Evolutionary conservation across 352 stramenopile genomes (phyloP), one percentile per base, ranked within the genome.

Genomic region (Globisporangium paddicum): DNA sequence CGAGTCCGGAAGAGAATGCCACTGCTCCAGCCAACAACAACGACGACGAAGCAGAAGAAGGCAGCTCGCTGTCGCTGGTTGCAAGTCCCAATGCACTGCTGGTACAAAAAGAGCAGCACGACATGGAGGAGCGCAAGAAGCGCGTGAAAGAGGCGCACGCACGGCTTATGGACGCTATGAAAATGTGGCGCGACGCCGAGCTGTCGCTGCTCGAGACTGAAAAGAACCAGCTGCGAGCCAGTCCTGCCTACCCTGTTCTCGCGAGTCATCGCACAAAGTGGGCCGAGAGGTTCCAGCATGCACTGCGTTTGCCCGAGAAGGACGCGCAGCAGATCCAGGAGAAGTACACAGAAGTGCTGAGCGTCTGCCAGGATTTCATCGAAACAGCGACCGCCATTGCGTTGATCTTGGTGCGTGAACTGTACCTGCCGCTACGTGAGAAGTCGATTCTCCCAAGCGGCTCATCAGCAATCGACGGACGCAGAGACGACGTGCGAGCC

Each of bases 311-410:
- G 0, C 54, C 63, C 2, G 86, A 94, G 21, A 38, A 11, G 0
- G 56, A 73, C 11, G 37, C 62, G 5, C 44, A 73, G 9, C 67
- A 87, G 52, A 71, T 87, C 16, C 69, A 89, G 62, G 60, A 66
- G 7, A 96, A 96, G 48, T 97, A 96, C 66, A 82, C 75, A 2
- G 85, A 97, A 60, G 66, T 97, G 3, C 53, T 84, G 44, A 81
- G 88, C 34, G 73, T 97, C 18, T 96, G 83, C 42, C 78, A 96
- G 35, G 90, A 97, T 62, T 98, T 98, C 54, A 59, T 97, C 2
- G 76, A 90, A 34, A 87, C 76, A 6, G 82, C 85, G 10, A 79
- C 53, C 16, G 65, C 86, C 0, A 72, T 92, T 10, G 89, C 88
- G 0, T 57, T 80, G 13, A 83, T 92, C 2, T 68, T 98, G 9